Conservation (phyloP, 208 protist species). For the Trypanosoma mega region DNA sequence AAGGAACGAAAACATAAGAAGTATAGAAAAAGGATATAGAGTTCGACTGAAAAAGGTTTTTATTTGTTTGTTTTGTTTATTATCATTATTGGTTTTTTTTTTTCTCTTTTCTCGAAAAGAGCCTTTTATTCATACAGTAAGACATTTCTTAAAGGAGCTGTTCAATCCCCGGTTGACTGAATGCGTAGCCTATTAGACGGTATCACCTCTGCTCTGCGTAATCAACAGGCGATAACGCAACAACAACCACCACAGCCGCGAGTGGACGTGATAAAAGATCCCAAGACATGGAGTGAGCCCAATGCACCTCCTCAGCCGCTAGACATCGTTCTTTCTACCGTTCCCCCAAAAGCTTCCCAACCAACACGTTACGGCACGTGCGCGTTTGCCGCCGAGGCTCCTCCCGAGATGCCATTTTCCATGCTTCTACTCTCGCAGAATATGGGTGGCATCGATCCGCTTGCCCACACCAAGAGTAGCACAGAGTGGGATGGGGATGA, state of each 20-base stretch:
- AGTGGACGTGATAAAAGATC: background rate
- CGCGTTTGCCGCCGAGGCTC: constrained; percentile 9
- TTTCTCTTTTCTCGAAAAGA: constrained; percentile 2
- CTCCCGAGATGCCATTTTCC: constrained; percentile 36
- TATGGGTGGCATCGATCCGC: constrained; percentile 54
- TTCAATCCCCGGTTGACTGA: background rate
- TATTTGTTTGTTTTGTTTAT: constrained; percentile 24
- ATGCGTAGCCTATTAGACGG: constrained; percentile 33
- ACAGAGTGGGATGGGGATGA: background rate
- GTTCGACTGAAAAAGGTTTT: background rate
- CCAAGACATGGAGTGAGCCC: too few species aligned
- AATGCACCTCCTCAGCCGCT: too few species aligned
- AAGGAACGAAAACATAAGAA: too few species aligned
- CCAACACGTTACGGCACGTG: background rate
- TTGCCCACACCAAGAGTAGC: background rate
- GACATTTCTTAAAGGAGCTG: too few species aligned
- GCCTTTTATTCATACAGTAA: too few species aligned
- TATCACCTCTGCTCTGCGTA: constrained; percentile 28
- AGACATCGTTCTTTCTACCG: background rate
- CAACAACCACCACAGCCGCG: background rate
- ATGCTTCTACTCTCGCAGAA: constrained; percentile 79
- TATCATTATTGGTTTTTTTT: constrained; percentile 15
- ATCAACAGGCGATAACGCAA: constrained; percentile 12
- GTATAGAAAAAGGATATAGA: too few species aligned
- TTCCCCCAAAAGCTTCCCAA: background rate